Conservation (phyloP, 306 rosid species). For the Lathyrus sativus region DNA sequence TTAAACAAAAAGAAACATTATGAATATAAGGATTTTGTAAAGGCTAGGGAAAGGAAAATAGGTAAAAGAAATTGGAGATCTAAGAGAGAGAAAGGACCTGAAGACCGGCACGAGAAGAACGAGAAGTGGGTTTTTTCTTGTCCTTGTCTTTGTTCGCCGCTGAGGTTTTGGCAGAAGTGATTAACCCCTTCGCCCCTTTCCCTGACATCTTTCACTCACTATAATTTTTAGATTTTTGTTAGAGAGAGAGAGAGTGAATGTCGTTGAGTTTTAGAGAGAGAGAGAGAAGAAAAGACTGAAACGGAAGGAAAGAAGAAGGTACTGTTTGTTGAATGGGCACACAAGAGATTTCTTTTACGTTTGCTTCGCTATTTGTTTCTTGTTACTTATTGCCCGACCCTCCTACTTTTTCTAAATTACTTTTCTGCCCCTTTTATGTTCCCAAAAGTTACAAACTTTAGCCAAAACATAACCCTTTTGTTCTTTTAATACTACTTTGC, state of each 20-base stretch:
- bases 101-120: conserved; percentile 85
- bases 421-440: neutral
- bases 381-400: neutral
- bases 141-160: conserved; percentile 63
- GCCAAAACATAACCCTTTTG: too few species aligned
- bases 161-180: conserved; percentile 50
- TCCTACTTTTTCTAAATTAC: neutral
- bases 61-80: conserved; percentile 23
- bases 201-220: conserved; percentile 64
- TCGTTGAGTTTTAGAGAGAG: neutral
- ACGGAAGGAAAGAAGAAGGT: neutral
- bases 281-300: neutral
- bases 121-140: conserved; percentile 80
- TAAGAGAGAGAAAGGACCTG: conserved; percentile 48
- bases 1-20: too few species aligned
- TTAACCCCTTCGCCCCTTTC: conserved; percentile 81
- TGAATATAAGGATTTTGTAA: too few species aligned
- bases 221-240: too few species aligned
- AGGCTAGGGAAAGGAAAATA: neutral
- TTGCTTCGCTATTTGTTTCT: neutral
- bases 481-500: too few species aligned
- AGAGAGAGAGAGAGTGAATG: too few species aligned
- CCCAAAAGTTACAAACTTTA: too few species aligned
- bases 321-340: neutral
- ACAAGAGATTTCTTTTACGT: conserved; percentile 7